Percentiles rank a stretch among this genome's conserved stretches.
Evolutionary conservation across 177 flowering plant genomes (phyloP).

Genomic region (Vitis hybrid): DNA sequence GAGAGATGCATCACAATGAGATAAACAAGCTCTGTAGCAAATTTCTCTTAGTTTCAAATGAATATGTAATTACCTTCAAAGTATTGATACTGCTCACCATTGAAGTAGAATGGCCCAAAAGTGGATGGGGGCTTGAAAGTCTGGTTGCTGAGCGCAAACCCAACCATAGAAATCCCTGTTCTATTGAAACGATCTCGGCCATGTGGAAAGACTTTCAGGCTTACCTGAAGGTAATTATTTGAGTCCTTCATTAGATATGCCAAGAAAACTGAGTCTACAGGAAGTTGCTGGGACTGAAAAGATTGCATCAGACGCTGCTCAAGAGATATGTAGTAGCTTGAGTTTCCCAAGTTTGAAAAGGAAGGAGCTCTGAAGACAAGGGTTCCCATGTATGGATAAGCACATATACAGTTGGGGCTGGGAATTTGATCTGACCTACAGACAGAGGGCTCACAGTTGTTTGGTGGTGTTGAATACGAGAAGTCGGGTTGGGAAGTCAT

Average conservation of each 20-base stretch:
- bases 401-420: slow-evolving; percentile 58
- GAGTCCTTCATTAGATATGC: slow-evolving; percentile 32
- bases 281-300: slow-evolving; percentile 25
- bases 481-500: neutral
- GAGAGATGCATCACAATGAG: neutral
- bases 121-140: slow-evolving; percentile 26
- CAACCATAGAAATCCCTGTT: slow-evolving; percentile 31
- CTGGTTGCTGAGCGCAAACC: slow-evolving; percentile 43
- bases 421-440: slow-evolving; percentile 31
- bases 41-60: neutral
- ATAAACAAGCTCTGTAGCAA: no score
- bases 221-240: slow-evolving; percentile 29
- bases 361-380: slow-evolving; percentile 44
- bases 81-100: slow-evolving; percentile 13
- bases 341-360: slow-evolving; percentile 39
- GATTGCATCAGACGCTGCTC: slow-evolving; percentile 18
- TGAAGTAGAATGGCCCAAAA: slow-evolving; percentile 34
- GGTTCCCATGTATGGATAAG: slow-evolving; percentile 56
- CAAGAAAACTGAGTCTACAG: slow-evolving; percentile 57
- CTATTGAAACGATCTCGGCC: slow-evolving; percentile 39
- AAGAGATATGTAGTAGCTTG: slow-evolving; percentile 22
- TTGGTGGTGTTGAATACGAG: slow-evolving; percentile 33
- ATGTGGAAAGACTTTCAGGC: slow-evolving; percentile 43
- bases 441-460: slow-evolving; percentile 21
- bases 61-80: slow-evolving; percentile 26